phyloP scores from a whole-genome alignment of 1,284 basidiomycete genomes.

The Quambalaria eucalypti region DNA sequence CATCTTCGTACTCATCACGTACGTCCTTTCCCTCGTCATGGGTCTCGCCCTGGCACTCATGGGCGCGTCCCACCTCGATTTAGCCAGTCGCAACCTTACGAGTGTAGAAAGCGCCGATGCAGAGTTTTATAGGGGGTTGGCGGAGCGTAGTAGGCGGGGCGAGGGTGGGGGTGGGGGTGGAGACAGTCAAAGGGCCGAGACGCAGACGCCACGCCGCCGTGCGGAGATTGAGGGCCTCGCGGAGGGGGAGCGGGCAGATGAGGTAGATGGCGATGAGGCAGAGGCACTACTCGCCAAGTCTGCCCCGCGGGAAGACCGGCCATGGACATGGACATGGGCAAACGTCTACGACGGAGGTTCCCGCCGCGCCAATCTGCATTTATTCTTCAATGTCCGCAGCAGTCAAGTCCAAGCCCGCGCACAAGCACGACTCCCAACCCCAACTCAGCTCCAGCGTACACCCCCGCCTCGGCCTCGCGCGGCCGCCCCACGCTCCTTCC shows the following conservation, averaged over 20 bases:
- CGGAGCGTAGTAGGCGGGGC: slow-evolving; percentile 60
- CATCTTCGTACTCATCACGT: slow-evolving; percentile 56
- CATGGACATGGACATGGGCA: slow-evolving; percentile 62
- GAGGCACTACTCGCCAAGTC: slow-evolving; percentile 1
- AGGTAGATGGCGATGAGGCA: not conserved
- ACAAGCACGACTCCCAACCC: slow-evolving; percentile 26
- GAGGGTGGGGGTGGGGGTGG: too few species aligned
- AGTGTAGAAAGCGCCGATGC: slow-evolving; percentile 85
- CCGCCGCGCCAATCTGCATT: slow-evolving; percentile 59
- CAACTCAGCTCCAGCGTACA: not conserved
- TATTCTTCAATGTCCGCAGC: slow-evolving; percentile 83
- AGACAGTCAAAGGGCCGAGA: not conserved
- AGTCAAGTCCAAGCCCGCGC: too few species aligned
- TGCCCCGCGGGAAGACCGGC: slow-evolving; percentile 50
- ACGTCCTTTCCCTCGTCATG: slow-evolving; percentile 63
- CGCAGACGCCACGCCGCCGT: not conserved
- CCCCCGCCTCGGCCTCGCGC: not conserved
- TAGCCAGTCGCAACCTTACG: slow-evolving; percentile 71
- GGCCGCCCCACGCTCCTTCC: not conserved
- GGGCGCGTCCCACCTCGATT: slow-evolving; percentile 69
- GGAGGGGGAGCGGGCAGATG: not conserved
- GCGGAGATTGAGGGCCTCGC: not conserved
- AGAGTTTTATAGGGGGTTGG: slow-evolving; percentile 62
- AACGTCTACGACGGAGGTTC: slow-evolving; percentile 83
- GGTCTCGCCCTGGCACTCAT: slow-evolving; percentile 71